Evolutionary conservation across 345 rosid species (phyloP).

Genomic region (Moringa oleifera): DNA sequence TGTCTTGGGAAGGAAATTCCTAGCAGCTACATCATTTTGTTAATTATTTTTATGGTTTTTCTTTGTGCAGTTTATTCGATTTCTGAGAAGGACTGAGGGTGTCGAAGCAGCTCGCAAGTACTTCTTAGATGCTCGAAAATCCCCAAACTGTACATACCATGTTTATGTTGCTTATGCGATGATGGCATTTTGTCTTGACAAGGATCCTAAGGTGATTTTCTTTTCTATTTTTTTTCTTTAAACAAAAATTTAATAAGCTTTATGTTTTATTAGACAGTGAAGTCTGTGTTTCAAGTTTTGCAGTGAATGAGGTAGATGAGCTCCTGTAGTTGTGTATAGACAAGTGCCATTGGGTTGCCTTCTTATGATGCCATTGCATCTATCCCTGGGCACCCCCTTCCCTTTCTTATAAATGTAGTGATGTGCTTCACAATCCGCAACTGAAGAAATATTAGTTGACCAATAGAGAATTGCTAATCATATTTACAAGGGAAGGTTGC

Average conservation of each 20-base stretch:
- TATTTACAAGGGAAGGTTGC: not conserved
- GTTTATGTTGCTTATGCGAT: conserved; percentile 89
- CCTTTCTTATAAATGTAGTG: not conserved
- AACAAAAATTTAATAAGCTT: not conserved
- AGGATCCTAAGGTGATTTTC: conserved; percentile 71
- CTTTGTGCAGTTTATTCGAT: conserved; percentile 70
- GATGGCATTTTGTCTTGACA: conserved; percentile 89
- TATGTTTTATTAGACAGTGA: not conserved
- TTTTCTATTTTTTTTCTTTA: conserved; percentile 2
- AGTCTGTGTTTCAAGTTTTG: too few relatives aligned
- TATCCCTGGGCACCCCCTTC: not conserved
- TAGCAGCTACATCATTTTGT: not conserved
- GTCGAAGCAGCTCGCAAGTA: conserved; percentile 96
- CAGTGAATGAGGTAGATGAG: not conserved
- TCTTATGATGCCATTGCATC: not conserved
- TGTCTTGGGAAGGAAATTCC: not conserved
- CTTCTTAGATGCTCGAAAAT: conserved; percentile 81
- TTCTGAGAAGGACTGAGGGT: conserved; percentile 86
- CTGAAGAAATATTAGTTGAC: not conserved
- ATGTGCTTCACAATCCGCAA: not conserved
- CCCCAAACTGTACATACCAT: conserved; percentile 79
- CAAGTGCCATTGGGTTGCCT: too few relatives aligned
- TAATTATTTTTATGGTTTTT: conserved; percentile 5
- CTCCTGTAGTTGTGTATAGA: too few relatives aligned
- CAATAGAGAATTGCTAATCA: too few relatives aligned